Evolutionary conservation across 352 stramenopile genomes (phyloP).

Genomic region (Phytophthora nicotianae): DNA sequence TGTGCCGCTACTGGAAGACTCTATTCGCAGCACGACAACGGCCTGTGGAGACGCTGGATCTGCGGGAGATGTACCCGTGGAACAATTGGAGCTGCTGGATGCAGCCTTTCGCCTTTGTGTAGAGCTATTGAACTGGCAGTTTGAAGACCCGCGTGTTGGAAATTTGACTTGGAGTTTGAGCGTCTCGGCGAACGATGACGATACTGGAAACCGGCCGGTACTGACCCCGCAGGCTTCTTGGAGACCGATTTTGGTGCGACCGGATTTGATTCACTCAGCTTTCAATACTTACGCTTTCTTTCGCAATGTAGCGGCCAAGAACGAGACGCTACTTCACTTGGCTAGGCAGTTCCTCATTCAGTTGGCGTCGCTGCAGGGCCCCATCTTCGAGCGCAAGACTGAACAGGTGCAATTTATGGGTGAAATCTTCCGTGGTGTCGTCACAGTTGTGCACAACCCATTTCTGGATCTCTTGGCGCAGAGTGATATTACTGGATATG

Average conservation of each 20-base stretch:
- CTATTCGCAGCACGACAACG: constrained; percentile 69
- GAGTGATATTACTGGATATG: constrained; percentile 64
- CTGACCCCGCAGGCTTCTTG: constrained; percentile 69
- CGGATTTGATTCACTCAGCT: constrained; percentile 80
- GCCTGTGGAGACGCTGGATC: constrained; percentile 35
- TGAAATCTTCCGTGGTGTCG: constrained; percentile 76
- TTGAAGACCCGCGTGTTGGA: constrained; percentile 50
- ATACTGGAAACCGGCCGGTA: constrained; percentile 39
- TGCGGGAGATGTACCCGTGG: constrained; percentile 42
- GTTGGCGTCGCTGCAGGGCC: constrained; percentile 72
- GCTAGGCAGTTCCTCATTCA: constrained; percentile 83
- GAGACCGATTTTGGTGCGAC: constrained; percentile 70
- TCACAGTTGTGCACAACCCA: constrained; percentile 63
- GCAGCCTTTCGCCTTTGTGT: constrained; percentile 76
- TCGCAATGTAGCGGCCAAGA: constrained; percentile 66
- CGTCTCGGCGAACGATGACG: constrained; percentile 35
- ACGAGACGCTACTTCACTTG: constrained; percentile 77
- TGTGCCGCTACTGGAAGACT: constrained; percentile 70
- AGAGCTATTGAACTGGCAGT: constrained; percentile 85
- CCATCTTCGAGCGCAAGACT: constrained; percentile 66
- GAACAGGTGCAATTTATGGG: constrained; percentile 71
- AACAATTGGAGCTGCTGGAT: constrained; percentile 81
- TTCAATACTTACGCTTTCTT: constrained; percentile 89
- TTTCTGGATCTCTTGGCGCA: constrained; percentile 77
- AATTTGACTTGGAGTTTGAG: constrained; percentile 78